phyloP scores from a whole-genome alignment of 2,329 filamentous ascomycete species.

The Cordyceps fumosorosea region DNA sequence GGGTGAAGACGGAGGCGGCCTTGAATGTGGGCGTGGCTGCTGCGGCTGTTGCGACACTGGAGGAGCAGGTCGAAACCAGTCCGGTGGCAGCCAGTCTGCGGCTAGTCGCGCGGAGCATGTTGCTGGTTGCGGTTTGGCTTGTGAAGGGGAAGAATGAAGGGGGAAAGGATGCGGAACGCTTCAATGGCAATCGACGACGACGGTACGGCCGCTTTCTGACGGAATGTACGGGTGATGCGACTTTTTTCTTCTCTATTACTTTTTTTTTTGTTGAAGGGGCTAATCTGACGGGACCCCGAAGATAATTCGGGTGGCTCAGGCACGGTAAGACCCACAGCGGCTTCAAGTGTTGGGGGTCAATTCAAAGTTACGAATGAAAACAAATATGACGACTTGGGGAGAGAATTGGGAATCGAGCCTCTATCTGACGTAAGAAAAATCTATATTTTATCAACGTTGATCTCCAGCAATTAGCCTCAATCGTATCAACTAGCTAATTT shows the following conservation, averaged over 20 bases:
- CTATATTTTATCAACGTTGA: too few relatives aligned
- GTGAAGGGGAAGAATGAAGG: neutral
- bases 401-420: too few relatives aligned
- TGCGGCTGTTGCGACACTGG: constrained; percentile 5
- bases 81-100: constrained; percentile 1
- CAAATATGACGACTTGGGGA: too few relatives aligned
- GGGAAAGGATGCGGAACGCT: neutral
- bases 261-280: neutral
- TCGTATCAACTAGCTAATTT: too few relatives aligned
- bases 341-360: too few relatives aligned
- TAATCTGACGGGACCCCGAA: constrained; percentile 8
- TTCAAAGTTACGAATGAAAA: too few relatives aligned
- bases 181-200: neutral
- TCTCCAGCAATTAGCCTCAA: too few relatives aligned
- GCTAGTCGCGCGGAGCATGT: constrained; percentile 9
- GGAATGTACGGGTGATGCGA: neutral
- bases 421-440: too few relatives aligned
- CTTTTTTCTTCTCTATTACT: neutral
- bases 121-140: neutral
- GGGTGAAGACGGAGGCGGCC: neutral
- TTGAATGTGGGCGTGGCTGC: constrained; percentile 6
- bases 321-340: neutral
- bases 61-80: constrained; percentile 3
- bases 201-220: neutral
- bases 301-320: neutral